phyloP scores from a whole-genome alignment of 306 rosid species.

The Echinosophora koreensis region DNA sequence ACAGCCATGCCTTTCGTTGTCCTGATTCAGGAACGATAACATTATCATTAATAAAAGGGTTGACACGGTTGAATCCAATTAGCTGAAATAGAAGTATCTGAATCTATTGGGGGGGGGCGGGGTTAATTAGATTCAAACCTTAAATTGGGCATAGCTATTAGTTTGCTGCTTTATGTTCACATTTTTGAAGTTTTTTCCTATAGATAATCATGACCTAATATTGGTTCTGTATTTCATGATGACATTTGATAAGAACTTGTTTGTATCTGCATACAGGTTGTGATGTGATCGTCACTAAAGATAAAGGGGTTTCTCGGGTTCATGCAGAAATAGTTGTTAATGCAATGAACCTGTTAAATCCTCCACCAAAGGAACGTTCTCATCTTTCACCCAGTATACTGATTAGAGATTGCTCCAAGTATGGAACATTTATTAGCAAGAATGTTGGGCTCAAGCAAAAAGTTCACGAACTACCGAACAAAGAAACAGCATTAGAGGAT shows the following conservation, averaged over 20 bases:
- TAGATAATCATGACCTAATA: not conserved
- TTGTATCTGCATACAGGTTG: constrained; percentile 65
- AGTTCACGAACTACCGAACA: constrained; percentile 81
- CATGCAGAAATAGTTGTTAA: constrained; percentile 89
- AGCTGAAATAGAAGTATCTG: constrained; percentile 1
- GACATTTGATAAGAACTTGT: constrained; percentile 31
- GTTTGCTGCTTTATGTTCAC: not conserved
- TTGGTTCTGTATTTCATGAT: constrained; percentile 23
- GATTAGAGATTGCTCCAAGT: constrained; percentile 86
- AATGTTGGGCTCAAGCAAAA: constrained; percentile 62
- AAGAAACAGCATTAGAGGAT: constrained; percentile 72
- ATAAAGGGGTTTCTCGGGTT: constrained; percentile 94
- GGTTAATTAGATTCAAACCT: not conserved
- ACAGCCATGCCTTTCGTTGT: not conserved
- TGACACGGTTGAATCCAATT: not conserved
- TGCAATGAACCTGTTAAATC: constrained; percentile 56
- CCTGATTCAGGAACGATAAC: not conserved
- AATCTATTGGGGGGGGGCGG: not conserved
- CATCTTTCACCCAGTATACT: constrained; percentile 47
- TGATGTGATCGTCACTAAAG: constrained; percentile 77
- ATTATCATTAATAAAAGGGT: not conserved
- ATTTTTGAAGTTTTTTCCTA: constrained; percentile 4
- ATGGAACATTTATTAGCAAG: constrained; percentile 78
- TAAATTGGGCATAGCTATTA: no score
- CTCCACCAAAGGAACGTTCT: constrained; percentile 48